A percentile compares a stretch with the other conserved stretches of the same genome.
Conservation (phyloP, 305 asterid species). For the Solanum hybrid region DNA sequence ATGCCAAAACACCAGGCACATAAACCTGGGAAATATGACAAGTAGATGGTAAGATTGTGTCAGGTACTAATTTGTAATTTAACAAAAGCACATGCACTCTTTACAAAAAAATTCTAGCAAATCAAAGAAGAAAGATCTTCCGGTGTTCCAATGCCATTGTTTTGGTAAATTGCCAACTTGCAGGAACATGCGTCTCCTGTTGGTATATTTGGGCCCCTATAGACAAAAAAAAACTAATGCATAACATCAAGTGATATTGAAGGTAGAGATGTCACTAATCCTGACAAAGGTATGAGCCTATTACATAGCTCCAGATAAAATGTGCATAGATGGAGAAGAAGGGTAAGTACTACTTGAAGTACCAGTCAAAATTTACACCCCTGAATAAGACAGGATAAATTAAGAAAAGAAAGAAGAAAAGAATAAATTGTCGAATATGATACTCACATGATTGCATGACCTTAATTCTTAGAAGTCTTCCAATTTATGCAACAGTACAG, state of each 20-base stretch:
- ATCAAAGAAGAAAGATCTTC: not conserved
- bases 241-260: not conserved
- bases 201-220: not conserved
- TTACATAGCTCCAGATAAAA: not conserved
- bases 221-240: not conserved
- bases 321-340: not conserved
- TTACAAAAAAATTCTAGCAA: not conserved
- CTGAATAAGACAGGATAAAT: not conserved
- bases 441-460: not conserved
- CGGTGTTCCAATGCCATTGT: not conserved
- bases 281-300: not conserved
- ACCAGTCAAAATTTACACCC: not conserved
- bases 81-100: not conserved
- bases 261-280: not conserved
- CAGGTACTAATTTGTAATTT: not conserved
- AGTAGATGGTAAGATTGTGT: not conserved
- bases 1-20: constrained; percentile 98
- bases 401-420: not conserved
- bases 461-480: not conserved
- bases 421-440: not conserved
- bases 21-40: constrained; percentile 28
- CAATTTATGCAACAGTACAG: not conserved
- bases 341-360: not conserved
- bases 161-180: not conserved
- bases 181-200: not conserved